These are phyloP conservation scores for Skeletonema tropicum DNA, from an alignment of 108 stramenopile genomes.

Conservation along the genomic window DNA sequence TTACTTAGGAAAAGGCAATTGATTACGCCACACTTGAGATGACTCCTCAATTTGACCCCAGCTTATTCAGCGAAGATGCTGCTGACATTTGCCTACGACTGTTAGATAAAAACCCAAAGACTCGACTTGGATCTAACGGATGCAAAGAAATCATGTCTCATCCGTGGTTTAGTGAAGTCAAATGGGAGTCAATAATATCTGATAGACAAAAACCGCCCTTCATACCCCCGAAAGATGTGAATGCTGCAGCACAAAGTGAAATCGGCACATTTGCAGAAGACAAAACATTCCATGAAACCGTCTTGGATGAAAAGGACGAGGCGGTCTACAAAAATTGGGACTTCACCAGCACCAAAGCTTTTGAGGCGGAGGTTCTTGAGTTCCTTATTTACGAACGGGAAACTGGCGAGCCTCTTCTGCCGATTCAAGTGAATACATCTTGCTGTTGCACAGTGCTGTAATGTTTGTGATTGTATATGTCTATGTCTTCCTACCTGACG, in stretches of 20 bases:
- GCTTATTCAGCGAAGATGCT: slow-evolving; percentile 72
- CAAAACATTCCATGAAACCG: slow-evolving; percentile 68
- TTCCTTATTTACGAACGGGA: slow-evolving; percentile 87
- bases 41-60: slow-evolving; percentile 76
- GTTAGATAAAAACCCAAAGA: slow-evolving; percentile 80
- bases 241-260: slow-evolving; percentile 89
- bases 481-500: no score
- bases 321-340: slow-evolving; percentile 80
- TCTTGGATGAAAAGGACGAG: slow-evolving; percentile 73
- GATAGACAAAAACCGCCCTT: slow-evolving; percentile 83
- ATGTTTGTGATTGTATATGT: background rate
- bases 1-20: slow-evolving; percentile 78
- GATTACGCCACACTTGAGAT: slow-evolving; percentile 90
- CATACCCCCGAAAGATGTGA: slow-evolving; percentile 91
- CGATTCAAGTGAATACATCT: slow-evolving; percentile 47
- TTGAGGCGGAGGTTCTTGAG: slow-evolving; percentile 85
- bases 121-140: slow-evolving; percentile 82
- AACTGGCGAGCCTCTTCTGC: slow-evolving; percentile 79
- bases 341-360: slow-evolving; percentile 82
- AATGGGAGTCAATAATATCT: slow-evolving; percentile 84
- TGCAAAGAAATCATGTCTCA: slow-evolving; percentile 94
- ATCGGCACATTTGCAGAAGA: slow-evolving; percentile 87
- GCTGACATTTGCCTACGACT: slow-evolving; percentile 82
- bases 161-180: slow-evolving; percentile 84
- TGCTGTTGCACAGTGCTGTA: slow-evolving; percentile 74